These are phyloP conservation scores for Aspergillus aculeatinus DNA, from an alignment of 2,329 filamentous ascomycete genomes.

Conservation along the genomic window DNA sequence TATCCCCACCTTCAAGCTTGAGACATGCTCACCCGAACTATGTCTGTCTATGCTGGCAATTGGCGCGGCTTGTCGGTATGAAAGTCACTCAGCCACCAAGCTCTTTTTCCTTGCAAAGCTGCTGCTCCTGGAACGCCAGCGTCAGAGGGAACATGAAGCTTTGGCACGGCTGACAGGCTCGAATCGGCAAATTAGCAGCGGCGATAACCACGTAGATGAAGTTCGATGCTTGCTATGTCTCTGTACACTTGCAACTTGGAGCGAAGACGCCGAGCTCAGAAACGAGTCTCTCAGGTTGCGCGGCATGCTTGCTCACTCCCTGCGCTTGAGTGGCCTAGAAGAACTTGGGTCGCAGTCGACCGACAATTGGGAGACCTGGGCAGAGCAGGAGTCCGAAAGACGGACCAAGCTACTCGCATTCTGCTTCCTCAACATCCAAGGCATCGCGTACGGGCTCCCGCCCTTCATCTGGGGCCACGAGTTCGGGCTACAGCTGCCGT, in stretches of 20 bases:
- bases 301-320: neutral
- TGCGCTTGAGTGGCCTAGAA: neutral
- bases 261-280: neutral
- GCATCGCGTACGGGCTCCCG: conserved; percentile 2
- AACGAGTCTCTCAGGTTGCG: neutral
- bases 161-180: neutral
- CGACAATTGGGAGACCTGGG: conserved; percentile 1
- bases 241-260: conserved; percentile 2
- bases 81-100: neutral
- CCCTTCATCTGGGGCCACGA: conserved; percentile 2
- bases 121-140: conserved; percentile 1
- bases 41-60: conserved; percentile 8
- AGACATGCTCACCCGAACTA: conserved; percentile 5
- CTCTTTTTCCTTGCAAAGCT: conserved; percentile 5
- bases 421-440: conserved; percentile 8
- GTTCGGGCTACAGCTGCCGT: conserved; percentile 6
- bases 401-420: conserved; percentile 9
- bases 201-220: conserved; percentile 3
- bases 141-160: neutral
- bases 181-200: neutral
- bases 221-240: conserved; percentile 8
- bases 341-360: neutral
- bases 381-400: conserved; percentile 5
- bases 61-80: conserved; percentile 4
- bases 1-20: conserved; percentile 6